Evolutionary conservation across 345 rosid genomes (phyloP), one percentile per base, ranked within the genome.

Genomic region (Clausena lansium): DNA sequence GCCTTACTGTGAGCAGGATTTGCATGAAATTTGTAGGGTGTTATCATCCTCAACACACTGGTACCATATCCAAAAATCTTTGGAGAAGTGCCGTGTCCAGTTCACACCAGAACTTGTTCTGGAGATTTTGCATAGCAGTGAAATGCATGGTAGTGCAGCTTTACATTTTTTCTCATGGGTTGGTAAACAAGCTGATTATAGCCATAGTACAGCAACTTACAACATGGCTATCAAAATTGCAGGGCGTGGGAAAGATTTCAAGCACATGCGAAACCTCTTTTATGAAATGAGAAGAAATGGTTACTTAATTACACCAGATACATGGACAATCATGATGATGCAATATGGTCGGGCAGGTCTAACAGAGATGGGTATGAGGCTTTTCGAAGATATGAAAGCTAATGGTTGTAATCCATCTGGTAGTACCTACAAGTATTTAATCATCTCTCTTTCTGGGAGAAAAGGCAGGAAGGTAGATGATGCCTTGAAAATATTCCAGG

Each of bases 261-360:
- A 77, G 79, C 88, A 84, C 88, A 90, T 93, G 98, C 89, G 97
- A 79, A 81, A 72, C 80, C 91, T 91, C 63, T 94, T 91, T 76
- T 82, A 84, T 80, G 97, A 90, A 76, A 91, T 90, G 98, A 93
- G 84, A 84, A 89, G 98, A 84, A 89, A 86, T 25, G 85, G 86
- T 28, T 87, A 80, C 85, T 36, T 57, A 61, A 78, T 88, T 83
- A 86, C 94, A 79, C 85, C 92, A 39, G 89, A 90, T 76, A 89
- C 98, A 63, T 93, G 98, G 97, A 82, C 90, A 70, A 93, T 95
- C 86, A 88, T 95, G 92, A 89, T 91, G 82, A 87, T 94, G 94
- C 92, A 88, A 79, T 93, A 94, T 58, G 98, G 97, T 55, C 87
- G 94, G 81, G 84, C 86, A 4, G 97, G 98, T 76, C 86, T 94